phyloP scores from a whole-genome alignment of 495 filamentous ascomycete species.

The Aspergillus campestris region DNA sequence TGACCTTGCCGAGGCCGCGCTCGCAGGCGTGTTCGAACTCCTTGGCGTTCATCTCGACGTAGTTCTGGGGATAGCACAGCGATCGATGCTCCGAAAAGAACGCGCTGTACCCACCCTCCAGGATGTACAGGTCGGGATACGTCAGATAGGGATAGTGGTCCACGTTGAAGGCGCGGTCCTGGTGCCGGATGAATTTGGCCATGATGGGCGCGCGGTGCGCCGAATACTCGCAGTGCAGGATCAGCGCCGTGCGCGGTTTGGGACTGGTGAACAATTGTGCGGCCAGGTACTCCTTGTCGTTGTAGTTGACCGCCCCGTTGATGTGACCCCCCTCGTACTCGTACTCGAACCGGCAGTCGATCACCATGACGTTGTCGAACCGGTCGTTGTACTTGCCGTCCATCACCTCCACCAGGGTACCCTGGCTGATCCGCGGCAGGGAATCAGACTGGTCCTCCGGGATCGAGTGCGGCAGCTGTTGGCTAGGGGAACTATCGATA shows the following conservation, averaged over 20 bases:
- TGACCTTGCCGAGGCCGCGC: conserved; percentile 82
- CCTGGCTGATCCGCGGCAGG: conserved; percentile 76
- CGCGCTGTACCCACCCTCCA: conserved; percentile 90
- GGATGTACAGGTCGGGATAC: conserved; percentile 93
- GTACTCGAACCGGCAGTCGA: conserved; percentile 98
- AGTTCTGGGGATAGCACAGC: conserved; percentile 86
- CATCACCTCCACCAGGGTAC: conserved; percentile 74
- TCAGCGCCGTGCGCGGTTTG: conserved; percentile 63
- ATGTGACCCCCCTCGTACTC: conserved; percentile 98
- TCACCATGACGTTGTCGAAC: conserved; percentile 70
- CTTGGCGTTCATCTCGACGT: conserved; percentile 88
- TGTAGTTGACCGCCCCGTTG: conserved; percentile 84
- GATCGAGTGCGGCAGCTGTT: conserved; percentile 75
- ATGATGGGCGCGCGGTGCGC: conserved; percentile 96
- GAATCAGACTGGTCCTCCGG: conserved; percentile 71
- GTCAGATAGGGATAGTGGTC: conserved; percentile 77
- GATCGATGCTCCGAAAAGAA: conserved; percentile 74
- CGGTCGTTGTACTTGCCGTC: conserved; percentile 70
- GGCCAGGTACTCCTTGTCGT: conserved; percentile 83
- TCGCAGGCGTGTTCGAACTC: conserved; percentile 88
- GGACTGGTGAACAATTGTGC: conserved; percentile 64
- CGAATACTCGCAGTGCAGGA: conserved; percentile 98
- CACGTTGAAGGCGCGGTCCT: conserved; percentile 75
- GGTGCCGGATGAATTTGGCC: conserved; percentile 67
- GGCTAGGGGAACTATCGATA: conserved; percentile 58